Evolutionary conservation across 352 stramenopile genomes (phyloP).

Genomic region (Globisporangium cystogenes): DNA sequence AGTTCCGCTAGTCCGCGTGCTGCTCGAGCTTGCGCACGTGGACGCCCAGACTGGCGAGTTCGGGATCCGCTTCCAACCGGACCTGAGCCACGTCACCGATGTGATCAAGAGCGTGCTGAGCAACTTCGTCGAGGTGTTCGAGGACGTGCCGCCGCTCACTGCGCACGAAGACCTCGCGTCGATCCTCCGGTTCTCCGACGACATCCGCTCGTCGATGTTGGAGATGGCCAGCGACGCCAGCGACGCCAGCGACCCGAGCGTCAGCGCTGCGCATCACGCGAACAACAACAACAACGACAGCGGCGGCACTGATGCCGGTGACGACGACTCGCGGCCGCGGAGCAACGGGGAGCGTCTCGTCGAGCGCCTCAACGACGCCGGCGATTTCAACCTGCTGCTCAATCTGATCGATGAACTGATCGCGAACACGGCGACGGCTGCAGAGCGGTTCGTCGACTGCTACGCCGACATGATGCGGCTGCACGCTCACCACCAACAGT

Average conservation of each 20-base stretch:
- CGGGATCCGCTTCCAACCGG: slow-evolving; percentile 30
- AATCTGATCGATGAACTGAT: slow-evolving; percentile 38
- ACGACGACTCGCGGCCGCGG: slow-evolving; percentile 1
- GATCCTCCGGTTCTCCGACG: slow-evolving; percentile 39
- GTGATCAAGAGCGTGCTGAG: slow-evolving; percentile 24
- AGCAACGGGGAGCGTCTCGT: slow-evolving; percentile 18
- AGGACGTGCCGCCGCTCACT: slow-evolving; percentile 27
- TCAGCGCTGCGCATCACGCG: neutral
- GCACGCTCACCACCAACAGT: slow-evolving; percentile 33
- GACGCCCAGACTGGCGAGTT: slow-evolving; percentile 1
- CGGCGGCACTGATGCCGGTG: slow-evolving; percentile 4
- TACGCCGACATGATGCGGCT: slow-evolving; percentile 29
- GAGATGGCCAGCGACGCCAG: neutral
- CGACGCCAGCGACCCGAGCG: no score
- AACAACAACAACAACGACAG: slow-evolving; percentile 1
- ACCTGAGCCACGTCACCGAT: slow-evolving; percentile 20
- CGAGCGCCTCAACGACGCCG: slow-evolving; percentile 29
- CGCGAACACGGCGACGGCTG: slow-evolving; percentile 17
- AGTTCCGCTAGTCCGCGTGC: slow-evolving; percentile 15
- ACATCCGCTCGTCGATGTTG: slow-evolving; percentile 32
- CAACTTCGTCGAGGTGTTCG: slow-evolving; percentile 35
- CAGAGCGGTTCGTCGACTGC: slow-evolving; percentile 18
- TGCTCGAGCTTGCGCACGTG: slow-evolving; percentile 9
- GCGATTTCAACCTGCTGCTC: slow-evolving; percentile 23
- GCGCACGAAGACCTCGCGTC: slow-evolving; percentile 31